Percentiles rank a stretch among this genome's conserved stretches.
phyloP scores from a whole-genome alignment of 1,284 basidiomycete species.

The Pseudozyma hubeiensis region DNA sequence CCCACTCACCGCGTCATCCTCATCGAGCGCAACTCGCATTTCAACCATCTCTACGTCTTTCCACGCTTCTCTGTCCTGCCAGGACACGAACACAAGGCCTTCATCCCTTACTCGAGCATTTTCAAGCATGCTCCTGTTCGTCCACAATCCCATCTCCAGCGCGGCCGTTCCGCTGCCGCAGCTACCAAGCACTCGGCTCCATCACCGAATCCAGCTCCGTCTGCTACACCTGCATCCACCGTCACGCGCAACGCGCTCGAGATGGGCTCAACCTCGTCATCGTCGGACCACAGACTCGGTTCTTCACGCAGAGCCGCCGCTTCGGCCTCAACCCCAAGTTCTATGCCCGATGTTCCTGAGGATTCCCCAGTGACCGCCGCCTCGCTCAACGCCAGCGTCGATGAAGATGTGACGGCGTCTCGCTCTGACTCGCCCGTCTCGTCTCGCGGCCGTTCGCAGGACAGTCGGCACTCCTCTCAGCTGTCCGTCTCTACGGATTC shows the following conservation, averaged over 20 bases:
- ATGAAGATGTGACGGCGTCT: slow-evolving; percentile 19
- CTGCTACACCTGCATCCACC: slow-evolving; percentile 1
- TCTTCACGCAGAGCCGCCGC: slow-evolving; percentile 22
- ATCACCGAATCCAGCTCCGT: neutral
- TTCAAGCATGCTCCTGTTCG: slow-evolving; percentile 75
- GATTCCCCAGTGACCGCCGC: slow-evolving; percentile 13
- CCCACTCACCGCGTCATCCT: slow-evolving; percentile 70
- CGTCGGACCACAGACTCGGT: slow-evolving; percentile 13
- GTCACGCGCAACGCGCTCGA: slow-evolving; percentile 37
- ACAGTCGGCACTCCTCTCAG: slow-evolving; percentile 39
- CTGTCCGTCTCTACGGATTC: slow-evolving; percentile 30
- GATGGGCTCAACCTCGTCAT: slow-evolving; percentile 45
- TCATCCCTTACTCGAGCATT: slow-evolving; percentile 74
- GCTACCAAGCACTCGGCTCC: slow-evolving; percentile 1
- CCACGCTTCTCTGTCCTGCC: slow-evolving; percentile 77
- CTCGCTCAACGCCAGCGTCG: neutral
- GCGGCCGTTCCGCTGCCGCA: slow-evolving; percentile 21
- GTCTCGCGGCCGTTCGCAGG: slow-evolving; percentile 31
- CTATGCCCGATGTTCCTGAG: slow-evolving; percentile 43
- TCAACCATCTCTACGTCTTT: slow-evolving; percentile 72
- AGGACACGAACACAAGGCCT: slow-evolving; percentile 79
- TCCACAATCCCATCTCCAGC: slow-evolving; percentile 27
- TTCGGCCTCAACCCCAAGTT: slow-evolving; percentile 29
- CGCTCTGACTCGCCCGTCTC: slow-evolving; percentile 28
- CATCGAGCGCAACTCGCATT: slow-evolving; percentile 72